Base-by-base conservation (phyloP, 306 rosid genomes). In the Delonix regia region DNA sequence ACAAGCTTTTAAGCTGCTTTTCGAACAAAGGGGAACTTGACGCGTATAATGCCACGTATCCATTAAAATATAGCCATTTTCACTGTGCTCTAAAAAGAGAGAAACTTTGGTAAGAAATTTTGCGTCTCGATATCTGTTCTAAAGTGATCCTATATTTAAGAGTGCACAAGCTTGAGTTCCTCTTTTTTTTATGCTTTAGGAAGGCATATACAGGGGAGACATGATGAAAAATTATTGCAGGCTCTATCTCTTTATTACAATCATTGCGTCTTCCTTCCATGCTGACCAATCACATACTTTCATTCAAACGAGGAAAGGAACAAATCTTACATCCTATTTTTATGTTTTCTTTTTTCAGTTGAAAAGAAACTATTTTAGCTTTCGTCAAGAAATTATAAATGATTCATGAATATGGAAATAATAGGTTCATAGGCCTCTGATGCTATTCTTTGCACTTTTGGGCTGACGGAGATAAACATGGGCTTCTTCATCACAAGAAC, bases 201-300 rank as follows among this genome's bases (percentile, higher is more conserved):
- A 48, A 70, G 42, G 57, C 33, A 47, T 39, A 78, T 61, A 19
- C 9, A 21, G 14, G 18, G 10, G 0, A 12, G 45, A 45, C 14
- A 55, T 75, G 76, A 74, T 74, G 80, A 53, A 74, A 34, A 67
- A 81, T 81, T 80, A 74, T 67, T 57, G 33, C 62, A 53, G 36
- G 27, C 78, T 63, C 56, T 62, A 53, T 52, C 78, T 52, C 59
- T 80, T 80, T 9, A 16, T n/a, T 6, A 53, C 28, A 55, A 66
- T 66, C 30, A 56, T 65, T 66, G 80, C 62, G 21, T 74, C 76
- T 66, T 73, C 44, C 76, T 33, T 73, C 67, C 36, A 27, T 52
- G 39, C 48, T 62, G 25, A 62, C 57, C 33, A 71, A 49, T 11
- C 38, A 52, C 66, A 79, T 49, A 22, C 1, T 52, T 51, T 51